Percentiles rank a stretch among this genome's conserved stretches.
Conservation (phyloP, 2,329 filamentous ascomycete species). For the Chrysoporthe puriensis region DNA sequence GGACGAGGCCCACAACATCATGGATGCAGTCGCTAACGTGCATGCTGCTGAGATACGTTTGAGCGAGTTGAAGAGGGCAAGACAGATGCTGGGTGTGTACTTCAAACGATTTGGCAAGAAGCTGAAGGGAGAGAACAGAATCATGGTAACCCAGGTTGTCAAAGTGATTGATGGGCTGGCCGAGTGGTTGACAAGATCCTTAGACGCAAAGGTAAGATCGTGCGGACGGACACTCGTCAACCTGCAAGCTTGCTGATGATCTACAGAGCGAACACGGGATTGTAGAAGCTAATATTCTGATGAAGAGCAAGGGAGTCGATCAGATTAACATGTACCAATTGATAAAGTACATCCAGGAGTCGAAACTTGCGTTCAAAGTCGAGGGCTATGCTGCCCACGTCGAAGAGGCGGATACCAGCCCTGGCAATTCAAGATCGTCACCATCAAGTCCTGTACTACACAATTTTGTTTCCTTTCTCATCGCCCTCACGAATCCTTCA, state of each 20-base stretch:
- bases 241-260: slow-evolving; percentile 26
- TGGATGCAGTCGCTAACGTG: slow-evolving; percentile 89
- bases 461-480: slow-evolving; percentile 65
- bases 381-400: slow-evolving; percentile 79
- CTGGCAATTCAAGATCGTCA: slow-evolving; percentile 59
- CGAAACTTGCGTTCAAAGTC: slow-evolving; percentile 91
- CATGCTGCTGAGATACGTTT: slow-evolving; percentile 79
- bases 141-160: slow-evolving; percentile 87
- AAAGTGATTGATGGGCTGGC: slow-evolving; percentile 80
- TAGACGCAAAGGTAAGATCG: slow-evolving; percentile 50
- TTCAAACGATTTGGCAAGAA: slow-evolving; percentile 86
- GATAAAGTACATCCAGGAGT: slow-evolving; percentile 84
- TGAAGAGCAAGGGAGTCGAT: slow-evolving; percentile 84
- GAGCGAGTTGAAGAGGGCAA: slow-evolving; percentile 71
- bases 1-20: slow-evolving; percentile 96
- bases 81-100: slow-evolving; percentile 78
- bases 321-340: slow-evolving; percentile 94
- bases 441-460: slow-evolving; percentile 60
- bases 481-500: slow-evolving; percentile 85
- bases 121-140: slow-evolving; percentile 86
- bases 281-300: slow-evolving; percentile 71
- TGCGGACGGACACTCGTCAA: slow-evolving; percentile 30
- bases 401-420: slow-evolving; percentile 47
- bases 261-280: slow-evolving; percentile 62
- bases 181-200: slow-evolving; percentile 64